Evolutionary conservation across 306 rosid species (phyloP), one percentile per base, ranked within the genome.

Genomic region (Astragalus glycyphyllos): DNA sequence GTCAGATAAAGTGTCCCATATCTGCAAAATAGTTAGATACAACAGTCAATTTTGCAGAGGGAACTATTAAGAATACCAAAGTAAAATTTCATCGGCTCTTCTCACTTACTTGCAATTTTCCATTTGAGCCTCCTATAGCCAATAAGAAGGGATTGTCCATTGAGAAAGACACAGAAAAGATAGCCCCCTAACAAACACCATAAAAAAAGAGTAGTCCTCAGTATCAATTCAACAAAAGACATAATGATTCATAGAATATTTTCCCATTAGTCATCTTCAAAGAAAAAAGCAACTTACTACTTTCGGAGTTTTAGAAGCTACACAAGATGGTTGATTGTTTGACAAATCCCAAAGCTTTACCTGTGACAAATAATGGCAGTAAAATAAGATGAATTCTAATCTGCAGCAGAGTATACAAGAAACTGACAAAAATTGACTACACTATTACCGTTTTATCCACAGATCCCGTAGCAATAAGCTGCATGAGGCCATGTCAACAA

Each of bases 281-380:
- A 1, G 40, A 5, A 17, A 15, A 34, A 50, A 49, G 11, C 53
- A 72, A 81, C 96, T 82, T 62, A 90, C 97, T 7, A 84, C 84
- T 72, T 82, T 82, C 31, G 88, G 92, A 63, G 76, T 76, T 60
- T 56, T 77, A 17, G 92, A 83, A 38, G 92, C 84, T 41, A 91
- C 74, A 75, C 86, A 88, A 5, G 91, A 91, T 46, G 97, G 97
- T 76, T 87, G 87, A 76, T 87, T 87, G 79, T 94, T 90, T 7
- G 97, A 84, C 77, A 90, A 80, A 86, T 94, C 98, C 98, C 98
- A 94, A 49, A 94, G 88, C 82, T 90, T 94, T 58, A 90, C 93
- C 98, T 90, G 78, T 72, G 72, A 40, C 31, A 76, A 54, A 61
- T 14, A 71, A 48, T n/a, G 67, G 69, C 34, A 16, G 66, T 65